A percentile compares a stretch with the other conserved stretches of the same genome.
Conservation (phyloP, 768 basidiomycete species). For the Amanita brunnescens region DNA sequence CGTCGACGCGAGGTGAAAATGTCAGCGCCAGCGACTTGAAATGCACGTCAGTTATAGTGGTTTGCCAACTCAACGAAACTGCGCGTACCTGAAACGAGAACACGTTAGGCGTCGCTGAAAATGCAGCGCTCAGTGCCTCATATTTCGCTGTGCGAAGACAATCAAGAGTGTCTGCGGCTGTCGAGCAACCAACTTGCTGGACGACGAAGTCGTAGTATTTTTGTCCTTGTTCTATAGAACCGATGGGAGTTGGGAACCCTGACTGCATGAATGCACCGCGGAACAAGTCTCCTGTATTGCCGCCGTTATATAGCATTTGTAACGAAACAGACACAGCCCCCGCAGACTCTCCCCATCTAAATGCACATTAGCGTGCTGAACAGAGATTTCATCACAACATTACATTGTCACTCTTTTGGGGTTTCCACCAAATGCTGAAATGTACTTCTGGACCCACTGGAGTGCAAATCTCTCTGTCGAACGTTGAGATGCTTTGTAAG, state of each 20-base stretch:
- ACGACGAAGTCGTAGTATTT: conserved; percentile 37
- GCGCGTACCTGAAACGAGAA: conserved; percentile 28
- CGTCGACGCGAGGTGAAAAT: conserved; percentile 44
- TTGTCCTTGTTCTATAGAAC: conserved; percentile 34
- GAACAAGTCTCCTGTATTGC: conserved; percentile 31
- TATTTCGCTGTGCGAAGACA: conserved; percentile 35
- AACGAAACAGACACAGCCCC: conserved; percentile 47
- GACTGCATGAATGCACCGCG: conserved; percentile 44
- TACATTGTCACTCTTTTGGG: conserved; percentile 51
- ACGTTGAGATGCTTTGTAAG: neutral
- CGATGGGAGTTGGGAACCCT: conserved; percentile 36
- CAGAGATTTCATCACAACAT: neutral
- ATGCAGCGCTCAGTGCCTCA: conserved; percentile 18
- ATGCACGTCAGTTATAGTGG: conserved; percentile 10
- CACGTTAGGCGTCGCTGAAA: conserved; percentile 20
- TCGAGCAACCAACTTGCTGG: conserved; percentile 19
- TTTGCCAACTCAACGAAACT: conserved; percentile 1
- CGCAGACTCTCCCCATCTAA: conserved; percentile 32
- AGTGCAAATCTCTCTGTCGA: conserved; percentile 44
- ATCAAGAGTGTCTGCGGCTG: conserved; percentile 10
- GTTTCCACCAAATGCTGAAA: conserved; percentile 57
- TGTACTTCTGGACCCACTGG: conserved; percentile 61
- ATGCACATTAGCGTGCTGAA: neutral
- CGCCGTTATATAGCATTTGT: conserved; percentile 41
- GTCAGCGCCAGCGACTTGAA: conserved; percentile 31